Evolutionary conservation across 371 early-diverging fungal genomes (phyloP).

Genomic region (Zancudomyces culisetae): DNA sequence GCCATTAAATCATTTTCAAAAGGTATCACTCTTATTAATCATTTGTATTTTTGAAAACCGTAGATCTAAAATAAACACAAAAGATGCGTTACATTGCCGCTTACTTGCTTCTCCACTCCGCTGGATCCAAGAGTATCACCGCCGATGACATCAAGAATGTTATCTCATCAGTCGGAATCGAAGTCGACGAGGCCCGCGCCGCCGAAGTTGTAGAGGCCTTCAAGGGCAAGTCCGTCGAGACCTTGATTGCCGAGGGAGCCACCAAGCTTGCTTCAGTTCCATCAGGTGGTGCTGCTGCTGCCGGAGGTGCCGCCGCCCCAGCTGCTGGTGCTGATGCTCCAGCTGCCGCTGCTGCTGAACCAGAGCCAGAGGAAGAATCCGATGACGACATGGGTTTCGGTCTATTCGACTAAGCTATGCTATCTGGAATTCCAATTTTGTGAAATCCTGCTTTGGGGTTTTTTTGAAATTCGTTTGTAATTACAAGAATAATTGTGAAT

Average conservation of each 20-base stretch:
- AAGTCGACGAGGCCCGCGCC: slow-evolving; percentile 64
- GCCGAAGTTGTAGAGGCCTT: slow-evolving; percentile 59
- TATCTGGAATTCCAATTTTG: too few relatives aligned
- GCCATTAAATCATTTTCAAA: background rate
- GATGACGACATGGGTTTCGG: slow-evolving; percentile 30
- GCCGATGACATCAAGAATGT: slow-evolving; percentile 60
- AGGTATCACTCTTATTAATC: background rate
- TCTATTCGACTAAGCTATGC: slow-evolving; percentile 24
- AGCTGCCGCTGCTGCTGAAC: slow-evolving; percentile 13
- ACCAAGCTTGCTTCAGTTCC: slow-evolving; percentile 87
- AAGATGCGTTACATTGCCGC: slow-evolving; percentile 93
- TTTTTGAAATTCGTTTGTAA: too few relatives aligned
- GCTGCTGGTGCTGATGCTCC: slow-evolving; percentile 14
- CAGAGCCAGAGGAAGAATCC: slow-evolving; percentile 16
- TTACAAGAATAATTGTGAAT: too few relatives aligned
- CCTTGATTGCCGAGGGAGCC: slow-evolving; percentile 77
- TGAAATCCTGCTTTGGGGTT: too few relatives aligned
- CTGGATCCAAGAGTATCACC: slow-evolving; percentile 72
- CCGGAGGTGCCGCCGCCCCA: slow-evolving; percentile 29
- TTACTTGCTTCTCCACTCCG: slow-evolving; percentile 79
- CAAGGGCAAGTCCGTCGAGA: slow-evolving; percentile 70
- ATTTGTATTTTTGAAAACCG: background rate
- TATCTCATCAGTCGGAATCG: slow-evolving; percentile 81
- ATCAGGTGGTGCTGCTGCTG: slow-evolving; percentile 60
- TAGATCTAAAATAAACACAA: background rate